Conservation (phyloP, 345 rosid genomes). For the Eucalyptus cladocalyx region DNA sequence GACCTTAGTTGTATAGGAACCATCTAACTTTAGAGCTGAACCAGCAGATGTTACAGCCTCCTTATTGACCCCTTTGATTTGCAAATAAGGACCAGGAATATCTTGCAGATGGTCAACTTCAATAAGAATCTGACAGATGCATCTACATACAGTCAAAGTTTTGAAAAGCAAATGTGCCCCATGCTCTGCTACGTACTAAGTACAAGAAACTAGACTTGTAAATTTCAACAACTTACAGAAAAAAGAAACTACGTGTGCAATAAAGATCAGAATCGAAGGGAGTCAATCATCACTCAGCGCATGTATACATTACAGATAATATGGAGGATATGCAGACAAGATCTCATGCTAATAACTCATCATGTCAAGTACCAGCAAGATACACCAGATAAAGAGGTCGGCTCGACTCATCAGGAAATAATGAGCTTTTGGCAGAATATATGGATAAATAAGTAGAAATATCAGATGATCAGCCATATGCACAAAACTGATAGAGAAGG, state of each 20-base stretch:
- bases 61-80: slow-evolving; percentile 93
- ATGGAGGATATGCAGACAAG: neutral
- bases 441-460: neutral
- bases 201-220: neutral
- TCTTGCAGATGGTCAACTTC: slow-evolving; percentile 98
- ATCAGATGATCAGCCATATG: neutral
- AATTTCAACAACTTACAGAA: neutral
- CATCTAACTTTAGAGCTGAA: slow-evolving; percentile 73
- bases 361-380: neutral
- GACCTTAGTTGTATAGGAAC: slow-evolving; percentile 97
- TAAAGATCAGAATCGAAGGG: neutral
- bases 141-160: neutral
- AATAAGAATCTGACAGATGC: slow-evolving; percentile 29
- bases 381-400: neutral
- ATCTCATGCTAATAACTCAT: neutral
- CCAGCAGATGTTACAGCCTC: slow-evolving; percentile 95
- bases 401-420: neutral
- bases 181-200: neutral
- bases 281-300: neutral
- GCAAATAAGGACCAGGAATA: slow-evolving; percentile 66
- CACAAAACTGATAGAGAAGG: neutral
- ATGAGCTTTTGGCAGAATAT: neutral
- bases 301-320: neutral
- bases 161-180: neutral
- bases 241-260: neutral